These are phyloP conservation scores for Alnus glutinosa DNA, from an alignment of 306 rosid genomes.

Conservation along the genomic window DNA sequence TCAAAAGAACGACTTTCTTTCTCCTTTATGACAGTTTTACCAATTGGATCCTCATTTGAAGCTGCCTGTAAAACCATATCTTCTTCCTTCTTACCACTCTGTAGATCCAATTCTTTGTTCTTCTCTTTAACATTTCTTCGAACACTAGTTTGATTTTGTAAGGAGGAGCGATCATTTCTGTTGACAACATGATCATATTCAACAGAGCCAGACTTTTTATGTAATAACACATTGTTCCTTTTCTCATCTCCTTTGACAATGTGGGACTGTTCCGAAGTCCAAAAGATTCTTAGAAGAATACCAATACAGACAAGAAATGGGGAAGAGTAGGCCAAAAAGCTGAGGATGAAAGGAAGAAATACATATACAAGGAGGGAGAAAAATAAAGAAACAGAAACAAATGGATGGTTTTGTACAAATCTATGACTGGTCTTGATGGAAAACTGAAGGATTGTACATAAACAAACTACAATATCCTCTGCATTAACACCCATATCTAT, in stretches of 20 bases:
- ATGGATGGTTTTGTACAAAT: conserved; percentile 51
- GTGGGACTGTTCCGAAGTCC: conserved; percentile 68
- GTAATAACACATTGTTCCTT: conserved; percentile 12
- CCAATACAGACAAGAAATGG: conserved; percentile 63
- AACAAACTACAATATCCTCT: conserved; percentile 43
- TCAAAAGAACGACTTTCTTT: conserved; percentile 9
- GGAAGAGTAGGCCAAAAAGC: conserved; percentile 46
- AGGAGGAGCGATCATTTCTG: conserved; percentile 35
- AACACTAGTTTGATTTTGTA: conserved; percentile 46
- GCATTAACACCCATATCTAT: conserved; percentile 59
- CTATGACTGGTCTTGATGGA: conserved; percentile 36
- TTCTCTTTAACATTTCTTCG: conserved; percentile 44
- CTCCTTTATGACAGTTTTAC: background rate
- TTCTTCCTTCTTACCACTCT: conserved; percentile 31
- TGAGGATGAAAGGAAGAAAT: conserved; percentile 49
- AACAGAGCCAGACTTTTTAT: conserved; percentile 8
- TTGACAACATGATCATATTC: conserved; percentile 13
- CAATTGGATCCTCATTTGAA: conserved; percentile 23
- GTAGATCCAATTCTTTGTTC: conserved; percentile 37
- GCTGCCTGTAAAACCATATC: conserved; percentile 20
- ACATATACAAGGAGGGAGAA: conserved; percentile 38
- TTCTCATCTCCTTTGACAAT: conserved; percentile 30
- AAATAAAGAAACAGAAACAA: conserved; percentile 33
- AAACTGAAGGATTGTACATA: conserved; percentile 35
- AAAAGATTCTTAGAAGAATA: conserved; percentile 55